phyloP scores from a whole-genome alignment of 208 protist species.

The Phytomonas sp. region DNA sequence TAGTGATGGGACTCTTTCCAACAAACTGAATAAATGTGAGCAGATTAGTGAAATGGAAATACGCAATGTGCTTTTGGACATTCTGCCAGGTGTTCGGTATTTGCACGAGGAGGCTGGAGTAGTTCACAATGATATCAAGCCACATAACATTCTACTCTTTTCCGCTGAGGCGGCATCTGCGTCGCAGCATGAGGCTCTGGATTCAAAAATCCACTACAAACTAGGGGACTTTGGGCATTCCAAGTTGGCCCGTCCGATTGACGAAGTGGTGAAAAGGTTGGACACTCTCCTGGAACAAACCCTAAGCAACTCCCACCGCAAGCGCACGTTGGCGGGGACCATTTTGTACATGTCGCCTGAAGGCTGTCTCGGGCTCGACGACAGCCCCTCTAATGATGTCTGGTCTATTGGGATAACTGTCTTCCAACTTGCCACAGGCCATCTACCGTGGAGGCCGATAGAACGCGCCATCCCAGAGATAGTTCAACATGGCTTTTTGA shows the following conservation, averaged over 20 bases:
- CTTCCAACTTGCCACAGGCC: slow-evolving; percentile 62
- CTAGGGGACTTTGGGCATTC: slow-evolving; percentile 44
- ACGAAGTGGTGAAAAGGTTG: slow-evolving; percentile 6
- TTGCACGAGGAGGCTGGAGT: slow-evolving; percentile 36
- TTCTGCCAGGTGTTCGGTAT: slow-evolving; percentile 34
- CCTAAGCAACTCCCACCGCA: background rate
- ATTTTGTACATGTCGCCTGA: slow-evolving; percentile 76
- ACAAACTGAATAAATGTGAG: slow-evolving; percentile 5
- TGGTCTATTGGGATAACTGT: slow-evolving; percentile 77
- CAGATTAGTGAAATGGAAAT: slow-evolving; percentile 16
- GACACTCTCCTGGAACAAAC: background rate
- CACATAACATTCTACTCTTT: slow-evolving; percentile 71
- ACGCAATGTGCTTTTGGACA: slow-evolving; percentile 27
- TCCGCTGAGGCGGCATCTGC: background rate
- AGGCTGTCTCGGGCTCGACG: slow-evolving; percentile 45
- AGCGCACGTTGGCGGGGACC: slow-evolving; percentile 29
- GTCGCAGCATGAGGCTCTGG: background rate
- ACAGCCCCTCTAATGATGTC: slow-evolving; percentile 53
- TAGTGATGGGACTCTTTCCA: slow-evolving; percentile 1
- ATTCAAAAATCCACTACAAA: slow-evolving; percentile 24
- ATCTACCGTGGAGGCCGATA: slow-evolving; percentile 52
- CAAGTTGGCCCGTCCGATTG: background rate
- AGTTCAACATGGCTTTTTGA: slow-evolving; percentile 47
- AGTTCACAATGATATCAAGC: slow-evolving; percentile 83
- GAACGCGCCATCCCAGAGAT: slow-evolving; percentile 55